Conservation (phyloP, 1,284 basidiomycete genomes). For the Papiliotrema laurentii region DNA sequence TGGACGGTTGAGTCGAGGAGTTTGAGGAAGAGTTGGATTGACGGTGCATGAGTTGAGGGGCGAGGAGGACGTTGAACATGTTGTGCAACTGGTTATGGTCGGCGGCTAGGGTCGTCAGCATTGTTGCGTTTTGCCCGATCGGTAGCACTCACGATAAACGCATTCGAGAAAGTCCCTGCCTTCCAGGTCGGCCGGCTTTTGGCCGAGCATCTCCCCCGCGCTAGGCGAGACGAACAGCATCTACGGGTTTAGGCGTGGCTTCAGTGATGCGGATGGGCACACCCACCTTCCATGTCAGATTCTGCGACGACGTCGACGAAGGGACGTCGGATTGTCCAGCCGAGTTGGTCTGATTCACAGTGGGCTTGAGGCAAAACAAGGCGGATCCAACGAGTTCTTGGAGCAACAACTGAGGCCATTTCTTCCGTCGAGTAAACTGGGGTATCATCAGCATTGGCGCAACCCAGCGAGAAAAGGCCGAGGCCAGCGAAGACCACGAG, state of each 20-base stretch:
- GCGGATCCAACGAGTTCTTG: slow-evolving; percentile 41
- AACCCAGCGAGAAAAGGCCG: too few species aligned
- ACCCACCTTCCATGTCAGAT: slow-evolving; percentile 33
- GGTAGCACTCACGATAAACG: slow-evolving; percentile 27
- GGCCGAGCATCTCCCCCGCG: slow-evolving; percentile 35
- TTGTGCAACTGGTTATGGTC: slow-evolving; percentile 24
- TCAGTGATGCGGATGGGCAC: neutral
- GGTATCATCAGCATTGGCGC: neutral
- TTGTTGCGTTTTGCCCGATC: too few species aligned
- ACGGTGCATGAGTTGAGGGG: slow-evolving; percentile 12
- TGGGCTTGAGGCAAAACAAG: slow-evolving; percentile 41
- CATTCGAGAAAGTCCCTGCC: slow-evolving; percentile 40
- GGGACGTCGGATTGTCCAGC: too few species aligned
- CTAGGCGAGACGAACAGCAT: slow-evolving; percentile 41
- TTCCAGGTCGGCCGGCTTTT: slow-evolving; percentile 34
- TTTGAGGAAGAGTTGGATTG: slow-evolving; percentile 12
- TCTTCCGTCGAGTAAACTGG: slow-evolving; percentile 44
- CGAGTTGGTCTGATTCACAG: too few species aligned
- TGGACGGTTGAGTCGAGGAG: neutral
- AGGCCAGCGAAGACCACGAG: too few species aligned
- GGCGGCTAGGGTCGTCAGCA: slow-evolving; percentile 9
- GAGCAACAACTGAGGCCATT: slow-evolving; percentile 44
- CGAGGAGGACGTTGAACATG: slow-evolving; percentile 22
- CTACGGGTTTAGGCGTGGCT: slow-evolving; percentile 16
- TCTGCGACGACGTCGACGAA: slow-evolving; percentile 1